Conservation (phyloP, 2,329 filamentous ascomycete species). For the Cercospora canescens region DNA sequence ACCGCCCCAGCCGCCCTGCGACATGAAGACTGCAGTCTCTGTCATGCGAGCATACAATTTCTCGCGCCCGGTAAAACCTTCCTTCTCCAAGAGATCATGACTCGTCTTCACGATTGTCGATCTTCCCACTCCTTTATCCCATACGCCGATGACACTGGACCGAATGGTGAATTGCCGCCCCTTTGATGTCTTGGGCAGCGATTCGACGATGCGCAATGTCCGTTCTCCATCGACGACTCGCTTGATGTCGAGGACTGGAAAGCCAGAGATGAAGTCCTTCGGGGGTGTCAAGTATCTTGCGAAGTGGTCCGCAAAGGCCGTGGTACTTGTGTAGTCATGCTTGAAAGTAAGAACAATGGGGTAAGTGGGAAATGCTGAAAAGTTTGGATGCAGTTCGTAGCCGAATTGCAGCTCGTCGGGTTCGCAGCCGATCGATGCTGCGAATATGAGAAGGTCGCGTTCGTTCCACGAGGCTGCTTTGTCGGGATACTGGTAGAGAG, state of each 20-base stretch:
- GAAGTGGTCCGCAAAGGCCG: conserved; percentile 78
- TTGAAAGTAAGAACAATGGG: conserved; percentile 83
- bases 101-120: conserved; percentile 77
- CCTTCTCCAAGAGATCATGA: conserved; percentile 68
- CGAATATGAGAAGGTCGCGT: conserved; percentile 84
- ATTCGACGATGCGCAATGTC: conserved; percentile 67
- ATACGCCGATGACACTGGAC: conserved; percentile 77
- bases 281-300: conserved; percentile 51
- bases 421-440: conserved; percentile 80
- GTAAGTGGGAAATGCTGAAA: conserved; percentile 86
- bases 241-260: conserved; percentile 72
- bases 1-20: conserved; percentile 78
- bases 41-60: conserved; percentile 56
- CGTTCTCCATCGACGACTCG: conserved; percentile 83
- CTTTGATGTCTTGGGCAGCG: conserved; percentile 68
- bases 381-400: conserved; percentile 84
- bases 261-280: conserved; percentile 62
- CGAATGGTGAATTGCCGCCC: conserved; percentile 74
- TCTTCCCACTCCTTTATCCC: conserved; percentile 81
- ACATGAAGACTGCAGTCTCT: conserved; percentile 75
- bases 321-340: conserved; percentile 66
- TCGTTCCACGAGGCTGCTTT: conserved; percentile 73
- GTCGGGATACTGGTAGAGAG: conserved; percentile 66
- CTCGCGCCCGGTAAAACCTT: conserved; percentile 19
- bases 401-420: conserved; percentile 87